Conservation (phyloP, 164 flowering plant species). For the Sedum album region DNA sequence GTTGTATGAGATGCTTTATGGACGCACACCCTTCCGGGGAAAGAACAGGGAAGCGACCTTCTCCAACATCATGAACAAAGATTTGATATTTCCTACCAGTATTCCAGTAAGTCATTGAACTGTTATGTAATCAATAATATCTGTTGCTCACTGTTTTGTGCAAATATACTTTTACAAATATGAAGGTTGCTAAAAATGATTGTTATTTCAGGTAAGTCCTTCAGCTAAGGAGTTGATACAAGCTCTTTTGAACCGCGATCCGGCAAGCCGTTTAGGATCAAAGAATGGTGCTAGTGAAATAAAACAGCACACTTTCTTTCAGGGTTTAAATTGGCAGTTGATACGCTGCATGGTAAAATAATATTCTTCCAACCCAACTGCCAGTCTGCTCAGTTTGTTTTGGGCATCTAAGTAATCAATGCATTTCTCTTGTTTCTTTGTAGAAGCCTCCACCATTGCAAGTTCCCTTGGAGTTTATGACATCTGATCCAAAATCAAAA, state of each 20-base stretch:
- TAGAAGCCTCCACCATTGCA: conserved; percentile 81
- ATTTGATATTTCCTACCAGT: conserved; percentile 90
- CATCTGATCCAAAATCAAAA: conserved; percentile 20
- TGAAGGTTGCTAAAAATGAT: background rate
- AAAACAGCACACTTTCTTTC: conserved; percentile 81
- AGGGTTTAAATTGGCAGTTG: conserved; percentile 83
- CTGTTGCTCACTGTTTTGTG: no score
- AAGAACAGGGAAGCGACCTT: conserved; percentile 92
- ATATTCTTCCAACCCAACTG: background rate
- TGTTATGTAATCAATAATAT: no score
- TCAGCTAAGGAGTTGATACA: conserved; percentile 81
- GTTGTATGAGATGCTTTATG: conserved; percentile 94
- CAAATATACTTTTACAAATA: background rate
- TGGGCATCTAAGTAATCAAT: background rate
- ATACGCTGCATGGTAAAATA: conserved; percentile 80
- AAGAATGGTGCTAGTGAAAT: conserved; percentile 75
- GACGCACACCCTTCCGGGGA: conserved; percentile 93
- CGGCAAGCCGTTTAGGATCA: conserved; percentile 69
- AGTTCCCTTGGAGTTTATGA: conserved; percentile 49
- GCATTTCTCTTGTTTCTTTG: conserved; percentile 13
- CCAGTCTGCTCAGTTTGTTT: no score
- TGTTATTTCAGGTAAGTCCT: conserved; percentile 56
- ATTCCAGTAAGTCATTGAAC: conserved; percentile 45
- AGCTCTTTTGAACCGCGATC: conserved; percentile 72
- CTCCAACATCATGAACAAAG: conserved; percentile 83